Base-by-base conservation (phyloP, 768 basidiomycete genomes). In the Rhodotorula toruloides region DNA sequence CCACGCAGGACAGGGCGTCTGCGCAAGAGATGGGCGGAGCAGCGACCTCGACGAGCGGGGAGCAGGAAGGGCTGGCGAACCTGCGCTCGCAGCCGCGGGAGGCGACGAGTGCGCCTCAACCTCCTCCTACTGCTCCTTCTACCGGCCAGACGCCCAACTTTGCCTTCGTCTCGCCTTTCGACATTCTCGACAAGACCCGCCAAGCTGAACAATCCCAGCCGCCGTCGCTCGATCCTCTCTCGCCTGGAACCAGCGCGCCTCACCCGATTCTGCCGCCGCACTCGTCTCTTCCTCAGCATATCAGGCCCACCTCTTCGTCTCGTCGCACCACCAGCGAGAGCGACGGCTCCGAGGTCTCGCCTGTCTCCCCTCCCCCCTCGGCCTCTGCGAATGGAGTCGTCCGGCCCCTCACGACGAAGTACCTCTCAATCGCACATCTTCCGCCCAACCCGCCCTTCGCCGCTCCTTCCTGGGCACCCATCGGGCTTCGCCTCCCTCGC, bases 121-220 rank as follows among this genome's bases (percentile, higher is more conserved):
- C n/a, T n/a, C n/a, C n/a, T n/a, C n/a, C n/a, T n/a, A n/a, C n/a
- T n/a, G n/a, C n/a, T n/a, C n/a, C n/a, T n/a, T n/a, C n/a, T n/a
- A n/a, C 42, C 42, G 16, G 4, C 5, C 9, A 8, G 42, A 3
- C 29, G 13, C 62, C 62, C 40, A n/a, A 42, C 31, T 65, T 65
- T 39, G 25, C 21, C 27, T 59, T 65, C 57, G 39, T 54, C 53
- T 65, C 63, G 19, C 63, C 63, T 7, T 65, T 65, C 57, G 57
- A 54, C 37, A 3, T 47, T 13, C 53, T 65, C 58, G 63, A 54
- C 5, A 39, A 32, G 29, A 29, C 46, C 22, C 37, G 22, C 21
- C 27, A 21, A 29, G 25, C 16, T 13, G 48, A 49, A n/a, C 39
- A 54, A 39, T 27, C 47, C 5, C 27, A 27, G 25, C 31, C 47